A percentile compares a stretch with the other conserved stretches of the same genome.
phyloP scores from a whole-genome alignment of 179 eudicot genomes.

The Nepenthes alata region DNA sequence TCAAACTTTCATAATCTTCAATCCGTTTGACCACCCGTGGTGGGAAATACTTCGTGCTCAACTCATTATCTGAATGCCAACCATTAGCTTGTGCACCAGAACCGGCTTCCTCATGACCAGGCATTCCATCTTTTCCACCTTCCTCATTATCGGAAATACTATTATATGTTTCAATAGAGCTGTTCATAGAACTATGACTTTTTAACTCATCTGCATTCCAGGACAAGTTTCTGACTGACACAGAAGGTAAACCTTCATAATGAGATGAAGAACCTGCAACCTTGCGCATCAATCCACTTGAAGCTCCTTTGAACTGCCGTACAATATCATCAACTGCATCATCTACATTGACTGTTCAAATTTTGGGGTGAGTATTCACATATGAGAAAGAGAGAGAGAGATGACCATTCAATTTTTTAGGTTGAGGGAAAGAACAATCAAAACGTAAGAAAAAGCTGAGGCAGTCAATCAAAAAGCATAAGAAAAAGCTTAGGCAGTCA shows the following conservation, averaged over 20 bases:
- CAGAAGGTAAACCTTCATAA: slow-evolving; percentile 28
- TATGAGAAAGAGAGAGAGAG: too few species aligned
- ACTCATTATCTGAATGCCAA: slow-evolving; percentile 84
- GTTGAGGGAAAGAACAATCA: too few species aligned
- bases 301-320: slow-evolving; percentile 93
- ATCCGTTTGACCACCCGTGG: slow-evolving; percentile 37
- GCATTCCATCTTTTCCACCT: slow-evolving; percentile 41
- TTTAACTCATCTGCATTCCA: slow-evolving; percentile 43
- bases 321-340: slow-evolving; percentile 98
- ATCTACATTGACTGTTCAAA: slow-evolving; percentile 73
- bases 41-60: slow-evolving; percentile 48
- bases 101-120: slow-evolving; percentile 28
- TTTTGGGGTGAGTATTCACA: not conserved
- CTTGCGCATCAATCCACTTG: slow-evolving; percentile 68
- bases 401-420: too few species aligned
- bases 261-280: slow-evolving; percentile 51
- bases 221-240: slow-evolving; percentile 35
- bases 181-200: slow-evolving; percentile 30
- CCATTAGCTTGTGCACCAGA: slow-evolving; percentile 32
- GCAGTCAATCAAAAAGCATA: too few species aligned
- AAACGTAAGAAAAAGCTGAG: too few species aligned
- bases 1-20: slow-evolving; percentile 22
- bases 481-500: too few species aligned
- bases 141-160: slow-evolving; percentile 68
- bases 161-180: slow-evolving; percentile 40